phyloP scores from a whole-genome alignment of 192 early-diverging fungal species.

The Irineochytrium annulatum region DNA sequence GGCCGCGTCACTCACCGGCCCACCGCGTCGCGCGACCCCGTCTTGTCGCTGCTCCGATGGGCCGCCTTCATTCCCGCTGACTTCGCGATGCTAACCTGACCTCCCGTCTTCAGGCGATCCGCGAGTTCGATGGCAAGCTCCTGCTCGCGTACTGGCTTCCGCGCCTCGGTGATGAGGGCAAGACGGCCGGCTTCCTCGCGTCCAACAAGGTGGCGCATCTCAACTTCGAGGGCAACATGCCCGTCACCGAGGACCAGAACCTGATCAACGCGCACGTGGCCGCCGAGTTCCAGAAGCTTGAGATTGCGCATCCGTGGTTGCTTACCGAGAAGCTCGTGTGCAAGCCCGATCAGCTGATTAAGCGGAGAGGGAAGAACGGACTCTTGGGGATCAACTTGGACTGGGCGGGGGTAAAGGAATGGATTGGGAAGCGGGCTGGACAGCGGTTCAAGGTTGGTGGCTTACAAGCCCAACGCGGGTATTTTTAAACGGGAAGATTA shows the following conservation, averaged over 20 bases:
- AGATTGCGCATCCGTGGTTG: slow-evolving; percentile 83
- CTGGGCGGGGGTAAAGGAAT: slow-evolving; percentile 81
- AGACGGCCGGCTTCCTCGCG: slow-evolving; percentile 62
- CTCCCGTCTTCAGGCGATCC: slow-evolving; percentile 70
- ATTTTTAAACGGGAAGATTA: slow-evolving; percentile 3
- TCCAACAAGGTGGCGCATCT: slow-evolving; percentile 71
- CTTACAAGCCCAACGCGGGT: too few species aligned
- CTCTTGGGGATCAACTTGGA: slow-evolving; percentile 87
- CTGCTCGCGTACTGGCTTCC: slow-evolving; percentile 86
- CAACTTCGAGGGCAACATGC: slow-evolving; percentile 61
- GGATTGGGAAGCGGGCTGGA: slow-evolving; percentile 89
- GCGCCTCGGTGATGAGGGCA: slow-evolving; percentile 47
- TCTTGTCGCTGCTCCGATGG: too few species aligned
- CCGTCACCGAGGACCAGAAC: slow-evolving; percentile 22
- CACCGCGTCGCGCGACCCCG: too few species aligned
- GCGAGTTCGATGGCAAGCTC: slow-evolving; percentile 98
- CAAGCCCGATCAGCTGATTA: slow-evolving; percentile 98
- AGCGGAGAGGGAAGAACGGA: slow-evolving; percentile 95
- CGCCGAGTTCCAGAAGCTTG: slow-evolving; percentile 64
- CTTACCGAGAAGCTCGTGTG: slow-evolving; percentile 79
- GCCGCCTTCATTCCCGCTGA: too few species aligned
- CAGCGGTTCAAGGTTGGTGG: slow-evolving; percentile 68
- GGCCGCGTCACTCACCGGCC: too few species aligned
- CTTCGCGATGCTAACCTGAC: too few species aligned
- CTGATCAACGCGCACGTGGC: slow-evolving; percentile 44